phyloP scores from a whole-genome alignment of 1,139 yeast species.

The Diutina catenulata region DNA sequence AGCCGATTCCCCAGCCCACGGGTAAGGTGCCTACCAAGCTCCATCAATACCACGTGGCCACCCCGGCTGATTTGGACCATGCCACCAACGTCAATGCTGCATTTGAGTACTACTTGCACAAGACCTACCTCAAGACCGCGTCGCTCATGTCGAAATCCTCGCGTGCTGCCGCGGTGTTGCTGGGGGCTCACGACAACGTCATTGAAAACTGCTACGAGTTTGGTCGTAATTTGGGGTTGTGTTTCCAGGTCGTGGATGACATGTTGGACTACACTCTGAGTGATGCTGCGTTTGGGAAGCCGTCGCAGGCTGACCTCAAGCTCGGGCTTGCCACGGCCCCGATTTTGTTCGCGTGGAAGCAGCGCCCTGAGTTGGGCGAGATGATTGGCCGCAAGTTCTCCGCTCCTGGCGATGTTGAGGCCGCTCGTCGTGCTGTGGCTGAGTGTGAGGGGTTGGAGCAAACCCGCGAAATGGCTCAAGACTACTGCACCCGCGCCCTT shows the following conservation, averaged over 20 bases:
- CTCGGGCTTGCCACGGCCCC: slow-evolving; percentile 97
- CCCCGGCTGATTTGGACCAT: slow-evolving; percentile 39
- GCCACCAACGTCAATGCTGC: slow-evolving; percentile 71
- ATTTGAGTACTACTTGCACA: slow-evolving; percentile 87
- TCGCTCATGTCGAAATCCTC: slow-evolving; percentile 91
- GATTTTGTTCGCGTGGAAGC: slow-evolving; percentile 86
- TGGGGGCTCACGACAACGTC: slow-evolving; percentile 66
- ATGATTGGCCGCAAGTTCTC: slow-evolving; percentile 76
- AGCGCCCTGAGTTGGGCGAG: slow-evolving; percentile 73
- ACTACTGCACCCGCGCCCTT: slow-evolving; percentile 68
- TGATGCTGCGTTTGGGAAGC: slow-evolving; percentile 78
- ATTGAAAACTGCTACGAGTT: slow-evolving; percentile 82
- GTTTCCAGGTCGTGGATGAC: slow-evolving; percentile 95
- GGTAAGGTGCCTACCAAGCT: slow-evolving; percentile 49
- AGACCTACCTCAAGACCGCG: slow-evolving; percentile 92
- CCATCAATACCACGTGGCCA: slow-evolving; percentile 47
- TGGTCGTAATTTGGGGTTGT: slow-evolving; percentile 87
- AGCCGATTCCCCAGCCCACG: slow-evolving; percentile 46
- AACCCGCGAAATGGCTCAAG: slow-evolving; percentile 67
- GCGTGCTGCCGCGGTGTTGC: slow-evolving; percentile 84
- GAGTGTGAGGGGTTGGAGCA: slow-evolving; percentile 64
- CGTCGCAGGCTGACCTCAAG: slow-evolving; percentile 89
- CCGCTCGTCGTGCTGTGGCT: slow-evolving; percentile 63
- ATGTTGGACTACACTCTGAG: slow-evolving; percentile 88
- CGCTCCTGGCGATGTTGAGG: slow-evolving; percentile 71